phyloP scores from a whole-genome alignment of 106 monocot genomes.

The Dendrobium officinale region DNA sequence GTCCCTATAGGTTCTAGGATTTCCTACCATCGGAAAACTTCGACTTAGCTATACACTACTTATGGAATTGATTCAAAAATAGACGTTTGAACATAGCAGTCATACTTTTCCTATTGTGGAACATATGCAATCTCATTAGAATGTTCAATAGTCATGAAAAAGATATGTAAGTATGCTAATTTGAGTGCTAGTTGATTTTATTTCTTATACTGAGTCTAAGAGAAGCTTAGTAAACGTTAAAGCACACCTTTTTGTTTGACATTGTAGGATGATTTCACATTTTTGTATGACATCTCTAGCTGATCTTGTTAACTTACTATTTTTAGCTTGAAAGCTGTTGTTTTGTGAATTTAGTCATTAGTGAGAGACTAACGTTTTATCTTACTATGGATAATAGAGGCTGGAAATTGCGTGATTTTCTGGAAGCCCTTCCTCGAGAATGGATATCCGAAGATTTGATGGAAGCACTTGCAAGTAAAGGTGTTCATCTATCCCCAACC shows the following conservation, averaged over 20 bases:
- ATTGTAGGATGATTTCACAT: neutral
- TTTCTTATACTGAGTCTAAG: neutral
- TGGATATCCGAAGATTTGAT: constrained; percentile 98
- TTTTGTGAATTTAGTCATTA: neutral
- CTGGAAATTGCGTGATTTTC: constrained; percentile 81
- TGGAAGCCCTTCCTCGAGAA: constrained; percentile 88
- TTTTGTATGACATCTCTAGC: neutral
- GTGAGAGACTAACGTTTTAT: neutral
- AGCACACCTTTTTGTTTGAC: neutral
- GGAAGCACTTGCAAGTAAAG: constrained; percentile 79
- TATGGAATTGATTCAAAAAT: neutral
- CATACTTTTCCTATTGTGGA: neutral
- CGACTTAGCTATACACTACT: neutral
- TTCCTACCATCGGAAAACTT: too few relatives aligned
- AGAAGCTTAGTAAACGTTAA: neutral
- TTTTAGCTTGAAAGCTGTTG: neutral
- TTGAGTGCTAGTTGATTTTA: neutral
- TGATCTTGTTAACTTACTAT: neutral
- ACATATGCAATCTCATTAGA: neutral
- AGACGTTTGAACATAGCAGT: neutral
- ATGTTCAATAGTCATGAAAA: too few relatives aligned
- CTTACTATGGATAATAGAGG: constrained; percentile 49
- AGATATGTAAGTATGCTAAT: neutral
- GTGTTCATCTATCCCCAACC: constrained; percentile 87
- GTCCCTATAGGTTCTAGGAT: too few relatives aligned